Conservation (phyloP, 495 filamentous ascomycete species). For the Aspergillus affinis region DNA sequence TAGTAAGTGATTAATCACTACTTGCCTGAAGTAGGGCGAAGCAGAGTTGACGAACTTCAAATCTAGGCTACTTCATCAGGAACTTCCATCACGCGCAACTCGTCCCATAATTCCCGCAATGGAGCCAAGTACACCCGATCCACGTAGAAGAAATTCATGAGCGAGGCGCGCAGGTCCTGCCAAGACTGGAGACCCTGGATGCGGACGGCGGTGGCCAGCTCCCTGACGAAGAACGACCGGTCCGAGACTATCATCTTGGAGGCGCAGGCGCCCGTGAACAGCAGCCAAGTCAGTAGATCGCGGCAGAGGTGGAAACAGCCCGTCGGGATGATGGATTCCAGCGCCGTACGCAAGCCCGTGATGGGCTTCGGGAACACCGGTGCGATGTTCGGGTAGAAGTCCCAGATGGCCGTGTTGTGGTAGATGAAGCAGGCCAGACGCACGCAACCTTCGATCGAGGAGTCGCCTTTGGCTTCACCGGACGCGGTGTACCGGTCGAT, state of each 20-base stretch:
- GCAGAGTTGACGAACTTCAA: background rate
- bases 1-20: background rate
- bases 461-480: constrained; percentile 57
- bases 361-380: constrained; percentile 43
- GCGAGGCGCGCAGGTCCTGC: constrained; percentile 37
- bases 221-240: constrained; percentile 38
- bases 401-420: constrained; percentile 49
- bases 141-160: constrained; percentile 43
- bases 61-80: background rate
- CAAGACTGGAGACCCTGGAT: constrained; percentile 35
- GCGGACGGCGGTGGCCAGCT: constrained; percentile 33
- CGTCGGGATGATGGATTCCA: constrained; percentile 36
- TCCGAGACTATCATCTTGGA: constrained; percentile 30
- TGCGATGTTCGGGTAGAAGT: constrained; percentile 43
- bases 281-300: constrained; percentile 43
- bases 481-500: constrained; percentile 57
- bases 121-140: constrained; percentile 39
- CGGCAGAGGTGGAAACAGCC: constrained; percentile 38
- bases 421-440: constrained; percentile 45
- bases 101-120: constrained; percentile 40
- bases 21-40: background rate
- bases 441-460: constrained; percentile 44
- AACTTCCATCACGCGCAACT: constrained; percentile 18
- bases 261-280: constrained; percentile 43
- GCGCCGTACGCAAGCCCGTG: constrained; percentile 35